These are phyloP conservation scores for Bacidia gigantensis DNA, from an alignment of 495 filamentous ascomycete species.

Conservation along the genomic window DNA sequence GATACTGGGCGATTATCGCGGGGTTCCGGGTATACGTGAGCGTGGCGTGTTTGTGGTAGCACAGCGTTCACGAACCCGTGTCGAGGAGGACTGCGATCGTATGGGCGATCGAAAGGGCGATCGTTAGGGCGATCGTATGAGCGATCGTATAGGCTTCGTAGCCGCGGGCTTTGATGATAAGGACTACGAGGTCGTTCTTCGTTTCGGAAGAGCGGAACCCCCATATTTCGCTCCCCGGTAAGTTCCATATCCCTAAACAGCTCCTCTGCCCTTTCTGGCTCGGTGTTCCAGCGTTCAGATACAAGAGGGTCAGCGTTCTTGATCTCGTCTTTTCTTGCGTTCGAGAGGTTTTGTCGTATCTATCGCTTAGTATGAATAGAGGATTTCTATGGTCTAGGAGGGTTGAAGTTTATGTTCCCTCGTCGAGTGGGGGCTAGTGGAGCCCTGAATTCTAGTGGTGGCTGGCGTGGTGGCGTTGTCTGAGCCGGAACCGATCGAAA, in stretches of 20 bases:
- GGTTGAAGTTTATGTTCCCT: neutral
- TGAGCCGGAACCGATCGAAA: no score
- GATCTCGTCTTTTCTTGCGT: no score
- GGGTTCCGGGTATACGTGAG: no score
- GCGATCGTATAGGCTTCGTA: neutral
- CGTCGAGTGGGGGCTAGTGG: neutral
- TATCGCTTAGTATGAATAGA: no score
- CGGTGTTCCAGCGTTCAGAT: no score
- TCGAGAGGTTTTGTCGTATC: no score
- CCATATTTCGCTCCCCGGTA: neutral
- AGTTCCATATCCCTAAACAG: neutral
- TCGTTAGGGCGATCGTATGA: neutral
- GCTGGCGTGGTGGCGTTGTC: neutral
- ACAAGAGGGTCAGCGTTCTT: no score
- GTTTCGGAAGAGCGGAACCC: neutral
- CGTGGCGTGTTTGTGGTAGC: no score
- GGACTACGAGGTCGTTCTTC: no score
- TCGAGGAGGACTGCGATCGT: no score
- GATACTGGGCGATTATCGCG: no score
- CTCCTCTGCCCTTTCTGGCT: neutral
- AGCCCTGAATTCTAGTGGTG: neutral
- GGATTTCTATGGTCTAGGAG: neutral
- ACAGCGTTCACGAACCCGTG: no score
- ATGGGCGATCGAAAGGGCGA: neutral
- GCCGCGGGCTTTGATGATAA: neutral